Evolutionary conservation across 768 basidiomycete genomes (phyloP).

Genomic region (Leccinum arenicola): DNA sequence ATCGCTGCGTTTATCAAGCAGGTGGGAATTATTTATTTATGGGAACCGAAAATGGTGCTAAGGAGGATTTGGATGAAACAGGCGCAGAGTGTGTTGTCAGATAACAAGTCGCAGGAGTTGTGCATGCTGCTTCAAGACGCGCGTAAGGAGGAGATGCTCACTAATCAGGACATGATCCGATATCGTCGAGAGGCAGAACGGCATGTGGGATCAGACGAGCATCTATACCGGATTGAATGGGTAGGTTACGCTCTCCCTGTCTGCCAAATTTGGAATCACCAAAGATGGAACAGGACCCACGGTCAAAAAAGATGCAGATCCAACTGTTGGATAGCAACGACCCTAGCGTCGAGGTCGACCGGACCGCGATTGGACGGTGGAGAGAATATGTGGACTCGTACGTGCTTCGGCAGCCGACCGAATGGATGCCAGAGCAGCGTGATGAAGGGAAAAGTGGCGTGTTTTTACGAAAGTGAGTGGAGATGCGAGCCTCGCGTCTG

Average conservation of each 20-base stretch:
- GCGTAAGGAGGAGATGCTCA: conserved; percentile 50
- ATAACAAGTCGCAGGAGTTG: conserved; percentile 84
- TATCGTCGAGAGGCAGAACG: conserved; percentile 81
- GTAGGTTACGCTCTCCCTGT: conserved; percentile 38
- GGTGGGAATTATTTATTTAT: conserved; percentile 39
- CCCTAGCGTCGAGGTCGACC: conserved; percentile 58
- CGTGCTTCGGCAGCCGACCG: conserved; percentile 66
- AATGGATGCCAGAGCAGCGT: conserved; percentile 54
- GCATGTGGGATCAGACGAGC: conserved; percentile 71
- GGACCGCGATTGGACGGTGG: conserved; percentile 57
- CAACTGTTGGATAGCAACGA: conserved; percentile 62
- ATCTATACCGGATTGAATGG: conserved; percentile 79
- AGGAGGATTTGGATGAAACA: conserved; percentile 29
- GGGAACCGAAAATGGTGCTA: not conserved
- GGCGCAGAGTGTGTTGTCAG: conserved; percentile 85
- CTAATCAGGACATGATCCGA: conserved; percentile 64
- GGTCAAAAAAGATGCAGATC: conserved; percentile 53
- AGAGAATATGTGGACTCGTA: conserved; percentile 72
- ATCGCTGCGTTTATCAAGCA: conserved; percentile 90
- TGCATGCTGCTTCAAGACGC: conserved; percentile 71
- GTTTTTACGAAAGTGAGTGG: conserved; percentile 59
- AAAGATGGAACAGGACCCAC: conserved; percentile 45
- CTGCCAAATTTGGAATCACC: conserved; percentile 6
- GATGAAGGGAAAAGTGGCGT: conserved; percentile 36
- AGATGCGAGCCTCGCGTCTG: conserved; percentile 8